phyloP scores from a whole-genome alignment of 2,329 filamentous ascomycete genomes.

The Fusarium penzigii region DNA sequence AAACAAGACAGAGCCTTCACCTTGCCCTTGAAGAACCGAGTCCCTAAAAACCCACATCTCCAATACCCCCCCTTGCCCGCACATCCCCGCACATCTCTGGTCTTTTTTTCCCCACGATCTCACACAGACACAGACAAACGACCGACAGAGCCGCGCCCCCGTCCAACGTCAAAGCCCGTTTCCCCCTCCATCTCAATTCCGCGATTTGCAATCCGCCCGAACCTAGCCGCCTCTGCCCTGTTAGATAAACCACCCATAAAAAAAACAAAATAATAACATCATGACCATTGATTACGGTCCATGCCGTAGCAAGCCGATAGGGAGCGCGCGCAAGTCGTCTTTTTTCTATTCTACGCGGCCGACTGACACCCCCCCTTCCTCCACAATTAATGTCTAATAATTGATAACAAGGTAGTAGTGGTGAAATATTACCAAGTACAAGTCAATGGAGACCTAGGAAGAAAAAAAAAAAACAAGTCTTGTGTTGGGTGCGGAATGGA shows the following conservation, averaged over 20 bases:
- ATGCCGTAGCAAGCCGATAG: constrained; percentile 32
- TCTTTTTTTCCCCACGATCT: constrained; percentile 17
- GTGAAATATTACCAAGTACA: too few species aligned
- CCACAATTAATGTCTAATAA: too few species aligned
- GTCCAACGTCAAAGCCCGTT: too few species aligned
- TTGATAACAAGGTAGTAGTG: too few species aligned
- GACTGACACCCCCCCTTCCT: too few species aligned
- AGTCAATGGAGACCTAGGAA: constrained; percentile 9
- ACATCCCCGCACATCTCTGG: constrained; percentile 1
- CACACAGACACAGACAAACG: not conserved
- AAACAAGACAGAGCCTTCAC: too few species aligned
- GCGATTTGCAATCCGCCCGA: constrained; percentile 31
- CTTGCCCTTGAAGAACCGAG: too few species aligned
- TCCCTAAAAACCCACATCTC: too few species aligned
- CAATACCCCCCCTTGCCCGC: constrained; percentile 11
- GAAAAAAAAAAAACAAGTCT: constrained; percentile 4
- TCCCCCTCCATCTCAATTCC: constrained; percentile 23
- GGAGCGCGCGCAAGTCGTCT: constrained; percentile 16
- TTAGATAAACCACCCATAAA: too few species aligned
- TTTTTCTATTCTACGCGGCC: constrained; percentile 5
- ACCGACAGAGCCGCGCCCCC: too few species aligned
- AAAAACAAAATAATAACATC: too few species aligned
- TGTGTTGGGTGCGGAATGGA: too few species aligned
- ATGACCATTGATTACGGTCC: constrained; percentile 4
- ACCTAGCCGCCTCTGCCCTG: constrained; percentile 27